Percentiles rank a stretch among this genome's conserved stretches.
Evolutionary conservation across 192 early-diverging fungal species (phyloP).

Genomic region (Coemansia sp.): DNA sequence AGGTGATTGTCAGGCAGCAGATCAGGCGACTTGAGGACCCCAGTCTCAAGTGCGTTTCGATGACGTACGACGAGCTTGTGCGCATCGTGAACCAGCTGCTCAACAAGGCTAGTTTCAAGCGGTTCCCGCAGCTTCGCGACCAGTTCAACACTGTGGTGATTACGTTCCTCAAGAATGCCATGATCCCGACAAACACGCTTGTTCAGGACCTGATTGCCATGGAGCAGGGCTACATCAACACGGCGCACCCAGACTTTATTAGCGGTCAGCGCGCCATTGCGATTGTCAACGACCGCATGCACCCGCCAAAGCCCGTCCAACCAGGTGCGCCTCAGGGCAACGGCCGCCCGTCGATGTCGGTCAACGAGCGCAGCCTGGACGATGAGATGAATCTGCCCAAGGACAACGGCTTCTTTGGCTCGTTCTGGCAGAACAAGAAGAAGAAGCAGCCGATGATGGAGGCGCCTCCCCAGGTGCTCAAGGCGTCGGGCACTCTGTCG

Average conservation of each 20-base stretch:
- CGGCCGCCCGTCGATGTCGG: slow-evolving; percentile 32
- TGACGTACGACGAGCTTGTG: slow-evolving; percentile 98
- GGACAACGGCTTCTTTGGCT: slow-evolving; percentile 91
- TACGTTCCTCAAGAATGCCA: slow-evolving; percentile 87
- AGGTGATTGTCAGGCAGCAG: slow-evolving; percentile 98
- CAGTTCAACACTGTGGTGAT: slow-evolving; percentile 92
- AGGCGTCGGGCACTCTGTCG: slow-evolving; percentile 91
- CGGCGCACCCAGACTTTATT: slow-evolving; percentile 97
- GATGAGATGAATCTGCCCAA: slow-evolving; percentile 63
- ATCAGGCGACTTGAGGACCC: slow-evolving; percentile 98
- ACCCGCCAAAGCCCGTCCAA: slow-evolving; percentile 63
- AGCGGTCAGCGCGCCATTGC: slow-evolving; percentile 95
- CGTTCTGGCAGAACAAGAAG: slow-evolving; percentile 92
- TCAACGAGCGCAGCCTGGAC: slow-evolving; percentile 53
- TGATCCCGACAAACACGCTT: slow-evolving; percentile 92
- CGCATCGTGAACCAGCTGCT: slow-evolving; percentile 92
- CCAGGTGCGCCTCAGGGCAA: slow-evolving; percentile 18
- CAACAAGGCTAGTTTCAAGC: slow-evolving; percentile 89
- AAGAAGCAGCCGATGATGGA: slow-evolving; percentile 73
- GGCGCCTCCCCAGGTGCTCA: slow-evolving; percentile 68
- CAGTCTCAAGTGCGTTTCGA: slow-evolving; percentile 87
- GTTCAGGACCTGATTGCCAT: slow-evolving; percentile 89
- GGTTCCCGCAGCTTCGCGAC: slow-evolving; percentile 94
- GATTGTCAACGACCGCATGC: slow-evolving; percentile 83
- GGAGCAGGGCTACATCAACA: slow-evolving; percentile 98